Evolutionary conservation across 2,329 filamentous ascomycete genomes (phyloP), one percentile per base, ranked within the genome.

Genomic region (Penicillium carneum): DNA sequence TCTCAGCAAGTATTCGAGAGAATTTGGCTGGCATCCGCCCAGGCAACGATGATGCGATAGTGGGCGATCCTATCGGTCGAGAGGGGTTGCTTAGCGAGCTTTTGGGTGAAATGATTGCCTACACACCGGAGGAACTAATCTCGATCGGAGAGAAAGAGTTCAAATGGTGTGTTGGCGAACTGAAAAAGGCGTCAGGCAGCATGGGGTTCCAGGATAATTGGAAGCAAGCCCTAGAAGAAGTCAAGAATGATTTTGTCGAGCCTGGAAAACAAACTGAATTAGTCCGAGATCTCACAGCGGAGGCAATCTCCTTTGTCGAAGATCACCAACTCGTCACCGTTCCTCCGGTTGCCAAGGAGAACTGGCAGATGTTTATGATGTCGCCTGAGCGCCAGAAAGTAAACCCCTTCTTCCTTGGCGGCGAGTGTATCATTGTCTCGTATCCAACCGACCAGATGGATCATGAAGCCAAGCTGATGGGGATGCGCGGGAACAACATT

Each of bases 401-500:
- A 2, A 84, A 83, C 11, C 86, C 86, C 0, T 88, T 87, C 73
- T 88, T 88, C 74, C 80, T 87, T 0, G 85, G 85, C 5, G 86
- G 85, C 0, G 74, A 78, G 0, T 72, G 72, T 2, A 85, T 88
- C 64, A 80, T 83, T 47, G 84, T 87, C 3, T 83, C 85, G 0
- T 87, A 86, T 56, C 46, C 46, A n/a, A 62, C 57, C 2, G 57
- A 59, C 26, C 48, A 62, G 4, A 69, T 69, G 67, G 64, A 66
- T 16, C 67, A 87, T 64, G 80, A 78, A 18, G 77, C 82, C 36
- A 88, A 88, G 72, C 69, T 84, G 65, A 87, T 87, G 85, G 82
- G 82, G 55, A 83, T 87, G 80, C 81, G 31, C 2, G 31, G 31
- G 11, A 88, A 88, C 72, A 87, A 85, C 66, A 78, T 79, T 0